These are phyloP conservation scores for Mycena crocata DNA, from an alignment of 768 basidiomycete genomes.

Conservation along the genomic window DNA sequence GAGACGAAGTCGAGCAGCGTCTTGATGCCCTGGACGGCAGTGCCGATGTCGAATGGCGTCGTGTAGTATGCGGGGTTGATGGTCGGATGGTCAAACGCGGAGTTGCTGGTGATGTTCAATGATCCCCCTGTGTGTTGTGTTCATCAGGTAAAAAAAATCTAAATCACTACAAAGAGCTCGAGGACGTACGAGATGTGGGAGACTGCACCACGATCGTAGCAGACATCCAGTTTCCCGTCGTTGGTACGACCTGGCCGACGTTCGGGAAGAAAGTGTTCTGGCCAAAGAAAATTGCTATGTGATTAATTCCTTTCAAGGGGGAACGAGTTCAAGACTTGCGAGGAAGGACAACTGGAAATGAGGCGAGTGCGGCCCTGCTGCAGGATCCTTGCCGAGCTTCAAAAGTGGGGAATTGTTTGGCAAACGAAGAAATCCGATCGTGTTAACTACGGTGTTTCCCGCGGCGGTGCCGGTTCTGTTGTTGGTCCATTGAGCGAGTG, in stretches of 20 bases:
- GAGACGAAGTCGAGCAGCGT: constrained; percentile 4
- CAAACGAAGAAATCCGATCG: constrained; percentile 19
- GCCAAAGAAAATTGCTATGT: neutral
- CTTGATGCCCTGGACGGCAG: constrained; percentile 7
- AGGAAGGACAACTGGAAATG: constrained; percentile 25
- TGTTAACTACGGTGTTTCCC: constrained; percentile 14
- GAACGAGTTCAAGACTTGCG: neutral
- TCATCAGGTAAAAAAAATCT: neutral
- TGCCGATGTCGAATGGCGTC: constrained; percentile 24
- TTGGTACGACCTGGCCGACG: constrained; percentile 1
- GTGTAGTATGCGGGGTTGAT: constrained; percentile 27
- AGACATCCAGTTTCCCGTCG: constrained; percentile 25
- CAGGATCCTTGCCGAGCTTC: constrained; percentile 6
- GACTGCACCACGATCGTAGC: constrained; percentile 18
- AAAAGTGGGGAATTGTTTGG: constrained; percentile 3
- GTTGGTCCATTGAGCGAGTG: constrained; percentile 5
- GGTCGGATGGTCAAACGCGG: constrained; percentile 21
- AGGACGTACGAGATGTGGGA: constrained; percentile 17
- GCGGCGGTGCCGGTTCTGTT: constrained; percentile 25
- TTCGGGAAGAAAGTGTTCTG: constrained; percentile 23
- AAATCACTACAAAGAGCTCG: no score
- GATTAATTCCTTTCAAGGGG: neutral
- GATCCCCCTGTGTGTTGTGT: constrained; percentile 15
- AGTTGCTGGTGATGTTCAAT: constrained; percentile 8
- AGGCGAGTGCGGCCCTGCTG: constrained; percentile 14